These are phyloP conservation scores for Cucurbita moschata DNA, from an alignment of 306 rosid genomes.

Conservation along the genomic window DNA sequence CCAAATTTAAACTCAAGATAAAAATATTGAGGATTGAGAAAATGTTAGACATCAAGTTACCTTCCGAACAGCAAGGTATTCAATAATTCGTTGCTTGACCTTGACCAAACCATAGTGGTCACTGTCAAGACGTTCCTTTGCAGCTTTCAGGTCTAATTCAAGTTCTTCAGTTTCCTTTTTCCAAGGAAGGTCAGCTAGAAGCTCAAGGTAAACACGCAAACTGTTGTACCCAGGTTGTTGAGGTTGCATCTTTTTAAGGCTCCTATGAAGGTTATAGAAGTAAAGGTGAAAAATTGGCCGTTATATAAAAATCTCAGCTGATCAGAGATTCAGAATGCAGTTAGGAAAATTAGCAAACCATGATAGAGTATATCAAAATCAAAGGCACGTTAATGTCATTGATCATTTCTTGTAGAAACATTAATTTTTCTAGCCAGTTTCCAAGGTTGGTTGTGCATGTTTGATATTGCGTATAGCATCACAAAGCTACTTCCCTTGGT, in stretches of 20 bases:
- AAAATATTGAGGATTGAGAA: conserved; percentile 1
- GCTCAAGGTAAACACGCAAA: conserved; percentile 87
- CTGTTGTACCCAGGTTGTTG: conserved; percentile 96
- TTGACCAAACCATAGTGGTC: conserved; percentile 88
- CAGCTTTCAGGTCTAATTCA: conserved; percentile 73
- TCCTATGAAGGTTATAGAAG: conserved; percentile 34
- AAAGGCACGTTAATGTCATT: neutral
- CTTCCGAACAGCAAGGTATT: conserved; percentile 96
- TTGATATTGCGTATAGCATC: neutral
- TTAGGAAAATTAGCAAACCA: neutral
- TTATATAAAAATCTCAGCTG: neutral
- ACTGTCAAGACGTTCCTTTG: conserved; percentile 74
- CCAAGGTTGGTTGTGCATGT: neutral
- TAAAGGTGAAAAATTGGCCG: neutral
- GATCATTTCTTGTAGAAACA: neutral
- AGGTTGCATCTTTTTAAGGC: conserved; percentile 97
- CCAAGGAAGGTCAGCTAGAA: conserved; percentile 98
- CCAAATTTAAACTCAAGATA: conserved; percentile 12
- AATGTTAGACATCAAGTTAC: conserved; percentile 19
- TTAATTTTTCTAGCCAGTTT: neutral
- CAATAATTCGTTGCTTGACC: conserved; percentile 92
- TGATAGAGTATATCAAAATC: neutral
- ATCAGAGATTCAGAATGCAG: neutral
- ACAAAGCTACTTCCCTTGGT: neutral
- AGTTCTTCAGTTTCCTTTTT: conserved; percentile 63